These are phyloP conservation scores for Populus nigra DNA, from an alignment of 345 rosid genomes.

Conservation along the genomic window DNA sequence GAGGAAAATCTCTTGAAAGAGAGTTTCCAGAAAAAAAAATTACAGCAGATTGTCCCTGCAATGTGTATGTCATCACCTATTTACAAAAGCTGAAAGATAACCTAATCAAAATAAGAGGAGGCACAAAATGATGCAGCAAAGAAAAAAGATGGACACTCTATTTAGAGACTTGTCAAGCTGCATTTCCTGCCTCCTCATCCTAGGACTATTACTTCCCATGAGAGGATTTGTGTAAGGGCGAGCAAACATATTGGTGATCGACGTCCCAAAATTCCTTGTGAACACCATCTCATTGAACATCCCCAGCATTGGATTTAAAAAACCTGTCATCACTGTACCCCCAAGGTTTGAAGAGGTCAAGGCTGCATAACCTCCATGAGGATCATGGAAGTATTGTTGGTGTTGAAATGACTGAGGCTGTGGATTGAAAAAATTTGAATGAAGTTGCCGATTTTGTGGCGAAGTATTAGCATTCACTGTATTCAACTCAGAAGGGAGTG, in stretches of 20 bases:
- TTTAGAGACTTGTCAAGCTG: constrained; percentile 26
- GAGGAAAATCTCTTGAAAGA: not conserved
- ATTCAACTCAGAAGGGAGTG: constrained; percentile 14
- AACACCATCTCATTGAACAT: constrained; percentile 52
- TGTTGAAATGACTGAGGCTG: constrained; percentile 24
- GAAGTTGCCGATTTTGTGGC: constrained; percentile 25
- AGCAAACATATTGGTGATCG: constrained; percentile 45
- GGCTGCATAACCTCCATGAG: constrained; percentile 27
- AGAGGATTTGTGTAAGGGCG: constrained; percentile 29
- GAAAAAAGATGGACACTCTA: constrained; percentile 22
- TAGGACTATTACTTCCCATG: constrained; percentile 7
- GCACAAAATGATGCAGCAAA: constrained; percentile 29
- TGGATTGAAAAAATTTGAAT: constrained; percentile 22
- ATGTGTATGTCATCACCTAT: not conserved
- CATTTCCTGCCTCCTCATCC: constrained; percentile 32
- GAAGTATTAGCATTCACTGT: not conserved
- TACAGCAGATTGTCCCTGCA: not conserved
- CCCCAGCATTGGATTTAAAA: constrained; percentile 48
- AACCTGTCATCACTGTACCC: constrained; percentile 31
- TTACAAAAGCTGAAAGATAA: constrained; percentile 4
- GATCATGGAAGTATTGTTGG: constrained; percentile 30
- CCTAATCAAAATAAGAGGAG: constrained; percentile 24
- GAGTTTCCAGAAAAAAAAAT: not conserved
- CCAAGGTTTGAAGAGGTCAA: constrained; percentile 17
- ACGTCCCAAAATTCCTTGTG: constrained; percentile 17